These are phyloP conservation scores for Sugiyamaella americana DNA, from an alignment of 805 yeast species.

Conservation along the genomic window DNA sequence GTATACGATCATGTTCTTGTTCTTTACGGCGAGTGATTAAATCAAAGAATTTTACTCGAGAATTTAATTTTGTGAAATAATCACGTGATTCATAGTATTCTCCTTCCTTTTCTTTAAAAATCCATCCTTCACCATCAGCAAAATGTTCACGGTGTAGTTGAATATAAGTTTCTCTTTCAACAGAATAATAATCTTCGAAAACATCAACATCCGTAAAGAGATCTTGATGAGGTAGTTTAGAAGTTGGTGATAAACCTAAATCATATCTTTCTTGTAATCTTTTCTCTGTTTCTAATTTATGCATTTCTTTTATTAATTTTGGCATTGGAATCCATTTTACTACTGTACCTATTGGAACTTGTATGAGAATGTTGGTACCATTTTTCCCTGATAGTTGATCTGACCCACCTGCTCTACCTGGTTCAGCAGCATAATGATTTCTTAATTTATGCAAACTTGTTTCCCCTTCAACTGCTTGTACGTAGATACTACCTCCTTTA, in stretches of 20 bases:
- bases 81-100: constrained; percentile 60
- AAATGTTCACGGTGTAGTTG: constrained; percentile 63
- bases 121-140: constrained; percentile 79
- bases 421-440: constrained; percentile 61
- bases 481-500: constrained; percentile 78
- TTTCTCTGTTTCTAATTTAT: constrained; percentile 14
- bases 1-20: constrained; percentile 59
- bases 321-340: constrained; percentile 83
- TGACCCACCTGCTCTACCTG: constrained; percentile 66
- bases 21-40: constrained; percentile 52
- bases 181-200: constrained; percentile 13
- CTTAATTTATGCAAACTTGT: constrained; percentile 65
- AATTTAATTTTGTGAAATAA: constrained; percentile 59
- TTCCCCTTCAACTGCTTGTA: constrained; percentile 70
- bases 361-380: constrained; percentile 72
- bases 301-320: constrained; percentile 17
- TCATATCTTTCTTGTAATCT: constrained; percentile 1
- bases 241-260: constrained; percentile 12
- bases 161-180: constrained; percentile 14
- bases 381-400: constrained; percentile 80
- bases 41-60: constrained; percentile 62
- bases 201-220: constrained; percentile 16
- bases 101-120: constrained; percentile 71
- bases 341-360: constrained; percentile 89
- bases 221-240: constrained; percentile 6